Conservation (phyloP, 2,329 filamentous ascomycete genomes). For the Aureobasidium sp. region DNA sequence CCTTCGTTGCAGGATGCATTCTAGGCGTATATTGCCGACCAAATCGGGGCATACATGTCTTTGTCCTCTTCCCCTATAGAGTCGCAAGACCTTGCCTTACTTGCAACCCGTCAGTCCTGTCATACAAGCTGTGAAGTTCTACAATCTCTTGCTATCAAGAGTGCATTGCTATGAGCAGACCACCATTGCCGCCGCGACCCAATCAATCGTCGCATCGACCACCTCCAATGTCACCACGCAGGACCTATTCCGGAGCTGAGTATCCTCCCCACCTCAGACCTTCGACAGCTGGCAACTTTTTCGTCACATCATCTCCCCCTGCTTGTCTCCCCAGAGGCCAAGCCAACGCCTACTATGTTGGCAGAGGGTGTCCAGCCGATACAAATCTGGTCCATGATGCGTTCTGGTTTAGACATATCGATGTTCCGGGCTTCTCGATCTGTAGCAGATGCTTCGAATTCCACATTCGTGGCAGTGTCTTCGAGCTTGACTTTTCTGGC, state of each 20-base stretch:
- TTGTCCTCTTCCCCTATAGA: no score
- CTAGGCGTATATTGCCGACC: no score
- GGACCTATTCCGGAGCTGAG: neutral
- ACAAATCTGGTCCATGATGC: neutral
- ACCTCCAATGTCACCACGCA: neutral
- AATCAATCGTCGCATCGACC: neutral
- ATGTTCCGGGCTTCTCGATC: neutral
- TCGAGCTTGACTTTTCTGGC: neutral
- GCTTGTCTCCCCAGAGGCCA: neutral
- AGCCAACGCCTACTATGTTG: no score
- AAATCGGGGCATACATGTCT: no score
- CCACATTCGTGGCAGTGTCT: neutral
- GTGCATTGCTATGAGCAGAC: neutral
- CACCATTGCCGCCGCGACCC: neutral
- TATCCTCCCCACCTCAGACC: neutral
- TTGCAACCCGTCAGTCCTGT: no score
- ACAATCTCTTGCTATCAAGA: no score
- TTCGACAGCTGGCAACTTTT: neutral
- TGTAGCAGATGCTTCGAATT: neutral
- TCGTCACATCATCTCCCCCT: neutral
- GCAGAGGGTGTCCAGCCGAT: no score
- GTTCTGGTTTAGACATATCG: neutral
- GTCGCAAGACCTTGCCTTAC: no score
- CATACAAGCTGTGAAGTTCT: no score
- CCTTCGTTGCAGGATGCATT: no score